Evolutionary conservation across 2,329 filamentous ascomycete species (phyloP).

Genomic region (Ophiostoma ulmi): DNA sequence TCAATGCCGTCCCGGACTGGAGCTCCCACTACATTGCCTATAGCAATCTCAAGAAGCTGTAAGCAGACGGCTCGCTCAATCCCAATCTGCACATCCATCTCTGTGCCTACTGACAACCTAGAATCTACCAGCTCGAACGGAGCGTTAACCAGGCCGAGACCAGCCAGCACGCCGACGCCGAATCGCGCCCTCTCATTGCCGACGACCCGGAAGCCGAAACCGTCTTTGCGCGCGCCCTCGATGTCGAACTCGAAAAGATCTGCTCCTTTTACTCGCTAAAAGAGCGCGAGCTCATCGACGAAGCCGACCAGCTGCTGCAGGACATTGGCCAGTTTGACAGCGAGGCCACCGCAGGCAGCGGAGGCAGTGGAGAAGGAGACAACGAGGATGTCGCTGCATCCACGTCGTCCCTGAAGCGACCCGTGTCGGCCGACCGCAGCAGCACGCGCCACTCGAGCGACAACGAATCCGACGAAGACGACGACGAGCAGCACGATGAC

Average conservation of each 20-base stretch:
- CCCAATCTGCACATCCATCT: background rate
- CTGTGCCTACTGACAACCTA: conserved; percentile 36
- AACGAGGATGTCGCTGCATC: background rate
- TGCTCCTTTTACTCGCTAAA: conserved; percentile 85
- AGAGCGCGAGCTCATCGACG: conserved; percentile 78
- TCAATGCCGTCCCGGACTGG: conserved; percentile 99
- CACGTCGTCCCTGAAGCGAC: conserved; percentile 5
- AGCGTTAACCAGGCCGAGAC: conserved; percentile 60
- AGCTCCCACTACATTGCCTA: conserved; percentile 97
- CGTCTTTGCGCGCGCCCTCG: conserved; percentile 74
- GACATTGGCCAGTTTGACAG: conserved; percentile 67
- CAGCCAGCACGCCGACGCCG: conserved; percentile 61
- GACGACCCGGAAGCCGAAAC: conserved; percentile 66
- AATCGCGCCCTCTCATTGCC: conserved; percentile 76
- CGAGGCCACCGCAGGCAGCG: conserved; percentile 32
- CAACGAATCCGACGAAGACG: conserved; percentile 50
- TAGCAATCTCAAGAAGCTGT: conserved; percentile 98
- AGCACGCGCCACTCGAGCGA: conserved; percentile 50
- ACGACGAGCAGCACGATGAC: conserved; percentile 54
- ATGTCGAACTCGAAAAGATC: conserved; percentile 90
- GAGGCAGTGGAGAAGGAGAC: background rate
- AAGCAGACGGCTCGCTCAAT: background rate
- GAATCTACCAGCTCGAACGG: conserved; percentile 94
- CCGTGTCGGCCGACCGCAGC: conserved; percentile 25
- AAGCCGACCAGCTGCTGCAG: conserved; percentile 68